Base-by-base conservation (phyloP, 73 alveolate species). In the Durusdinium trenchii region DNA sequence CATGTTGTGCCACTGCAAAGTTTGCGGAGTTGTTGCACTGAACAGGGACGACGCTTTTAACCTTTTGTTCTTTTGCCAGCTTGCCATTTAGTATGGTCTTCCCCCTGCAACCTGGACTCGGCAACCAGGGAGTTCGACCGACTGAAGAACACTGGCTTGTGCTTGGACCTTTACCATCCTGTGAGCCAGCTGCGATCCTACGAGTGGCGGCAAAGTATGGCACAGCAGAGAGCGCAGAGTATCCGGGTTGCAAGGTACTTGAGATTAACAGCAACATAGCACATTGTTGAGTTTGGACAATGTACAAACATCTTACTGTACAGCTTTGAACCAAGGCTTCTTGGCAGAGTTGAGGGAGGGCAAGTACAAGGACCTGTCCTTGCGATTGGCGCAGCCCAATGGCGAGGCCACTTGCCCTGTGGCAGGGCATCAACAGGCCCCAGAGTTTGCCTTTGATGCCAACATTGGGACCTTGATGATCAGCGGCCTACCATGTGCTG, bases 361-460 rank as follows among this genome's bases (percentile, higher is more conserved):
- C 94, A 51, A 51, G 76, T 84, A 84, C 94, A 30, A 51, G 35
- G 76, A 75, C 36, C 75, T 84, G 26, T 84, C 76, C 40, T 36
- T 84, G 54, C 94, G 94, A 1, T 73, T 75, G 52, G 51, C 76
- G 38, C 91, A 67, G 10, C 91, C 91, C 50, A 32, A 23, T 60
- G 48, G 46, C 12, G 35, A 51, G 4, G 50, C 95, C 61, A 57
- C 95, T 6, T 87, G 95, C 50, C 85, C 95, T 12, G 95, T 87
- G 30, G 79, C 94, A 23, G 94, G 94, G 28, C 94, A 85, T 32
- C 47, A 64, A 86, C 78, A 89, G 47, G 96, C 85, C 36, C 96
- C 96, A 3, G 96, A 89, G 52, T 89, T 64, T 64, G 96, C 96
- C 48, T 89, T 89, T 35, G 96, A 89, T 69, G 84, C 86, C 47